Percentiles rank a stretch among this genome's conserved stretches.
phyloP scores from a whole-genome alignment of 352 stramenopile genomes.

The Phytopythium litorale region DNA sequence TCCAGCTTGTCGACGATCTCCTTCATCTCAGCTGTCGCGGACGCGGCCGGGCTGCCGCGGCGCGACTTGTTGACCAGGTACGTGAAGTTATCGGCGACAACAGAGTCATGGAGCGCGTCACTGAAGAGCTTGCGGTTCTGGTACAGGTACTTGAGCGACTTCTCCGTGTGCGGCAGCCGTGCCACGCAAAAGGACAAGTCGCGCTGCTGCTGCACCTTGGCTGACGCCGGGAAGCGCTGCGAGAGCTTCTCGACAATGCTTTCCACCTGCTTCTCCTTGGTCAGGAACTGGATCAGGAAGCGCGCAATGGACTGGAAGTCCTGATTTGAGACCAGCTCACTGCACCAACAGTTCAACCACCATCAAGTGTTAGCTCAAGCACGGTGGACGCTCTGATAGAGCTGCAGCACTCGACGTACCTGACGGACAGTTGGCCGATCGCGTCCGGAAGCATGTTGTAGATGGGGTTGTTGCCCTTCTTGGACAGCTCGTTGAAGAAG shows the following conservation, averaged over 20 bases:
- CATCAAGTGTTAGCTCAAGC: conserved; percentile 5
- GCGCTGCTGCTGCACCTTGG: conserved; percentile 55
- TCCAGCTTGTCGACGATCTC: conserved; percentile 74
- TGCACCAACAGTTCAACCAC: conserved; percentile 16
- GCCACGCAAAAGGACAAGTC: conserved; percentile 96
- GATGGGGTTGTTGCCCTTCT: conserved; percentile 96
- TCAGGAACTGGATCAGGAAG: conserved; percentile 97
- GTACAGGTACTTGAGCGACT: conserved; percentile 91
- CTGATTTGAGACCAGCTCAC: conserved; percentile 75
- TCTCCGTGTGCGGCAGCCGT: conserved; percentile 92
- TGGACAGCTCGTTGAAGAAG: conserved; percentile 97
- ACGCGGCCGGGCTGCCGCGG: conserved; percentile 30
- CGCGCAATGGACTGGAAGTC: conserved; percentile 93
- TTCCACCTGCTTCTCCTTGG: conserved; percentile 93
- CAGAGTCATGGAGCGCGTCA: conserved; percentile 88
- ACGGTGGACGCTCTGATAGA: not conserved
- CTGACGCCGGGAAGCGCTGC: conserved; percentile 90
- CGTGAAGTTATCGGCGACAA: conserved; percentile 90
- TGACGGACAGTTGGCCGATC: conserved; percentile 89
- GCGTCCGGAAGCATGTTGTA: conserved; percentile 99
- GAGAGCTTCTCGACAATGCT: conserved; percentile 91
- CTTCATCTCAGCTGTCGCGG: conserved; percentile 61
- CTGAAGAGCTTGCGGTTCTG: conserved; percentile 90
- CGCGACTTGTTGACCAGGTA: conserved; percentile 68
- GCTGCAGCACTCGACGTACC: conserved; percentile 20